Evolutionary conservation across 768 basidiomycete genomes (phyloP).

Genomic region (Macrolepiota dolichaula): DNA sequence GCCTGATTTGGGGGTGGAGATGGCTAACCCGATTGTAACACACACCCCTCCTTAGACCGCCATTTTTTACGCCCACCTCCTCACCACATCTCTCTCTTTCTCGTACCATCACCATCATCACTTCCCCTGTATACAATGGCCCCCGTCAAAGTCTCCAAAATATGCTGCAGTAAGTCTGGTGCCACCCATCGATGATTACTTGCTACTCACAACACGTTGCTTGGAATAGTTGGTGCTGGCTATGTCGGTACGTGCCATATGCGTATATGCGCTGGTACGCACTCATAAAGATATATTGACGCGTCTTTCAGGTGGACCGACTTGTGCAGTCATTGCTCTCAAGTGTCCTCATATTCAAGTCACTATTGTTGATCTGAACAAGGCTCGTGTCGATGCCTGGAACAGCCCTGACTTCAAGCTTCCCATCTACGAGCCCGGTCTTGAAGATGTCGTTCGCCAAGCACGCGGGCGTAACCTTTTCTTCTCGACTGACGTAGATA

Average conservation of each 20-base stretch:
- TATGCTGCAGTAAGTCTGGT: slow-evolving; percentile 78
- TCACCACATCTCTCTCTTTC: slow-evolving; percentile 4
- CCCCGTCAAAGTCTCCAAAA: slow-evolving; percentile 66
- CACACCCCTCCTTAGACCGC: slow-evolving; percentile 14
- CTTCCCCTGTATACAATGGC: slow-evolving; percentile 50
- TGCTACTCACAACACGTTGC: slow-evolving; percentile 15
- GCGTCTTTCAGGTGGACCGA: slow-evolving; percentile 72
- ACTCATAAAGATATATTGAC: background rate
- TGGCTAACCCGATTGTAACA: background rate
- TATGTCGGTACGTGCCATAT: slow-evolving; percentile 75
- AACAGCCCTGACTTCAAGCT: slow-evolving; percentile 81
- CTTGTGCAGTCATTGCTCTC: slow-evolving; percentile 90
- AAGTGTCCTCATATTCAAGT: slow-evolving; percentile 92
- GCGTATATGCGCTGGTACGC: background rate
- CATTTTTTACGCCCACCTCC: background rate
- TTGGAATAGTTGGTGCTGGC: slow-evolving; percentile 71
- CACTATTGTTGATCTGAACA: slow-evolving; percentile 97
- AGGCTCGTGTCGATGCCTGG: slow-evolving; percentile 94
- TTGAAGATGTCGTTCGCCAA: slow-evolving; percentile 84
- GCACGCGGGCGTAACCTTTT: slow-evolving; percentile 94
- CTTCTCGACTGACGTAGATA: slow-evolving; percentile 94
- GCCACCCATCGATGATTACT: background rate
- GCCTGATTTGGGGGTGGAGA: slow-evolving; percentile 3
- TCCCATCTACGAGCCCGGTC: slow-evolving; percentile 97
- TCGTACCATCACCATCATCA: slow-evolving; percentile 41